Conservation (phyloP, 352 stramenopile genomes). For the Peronosclerospora sorghi region DNA sequence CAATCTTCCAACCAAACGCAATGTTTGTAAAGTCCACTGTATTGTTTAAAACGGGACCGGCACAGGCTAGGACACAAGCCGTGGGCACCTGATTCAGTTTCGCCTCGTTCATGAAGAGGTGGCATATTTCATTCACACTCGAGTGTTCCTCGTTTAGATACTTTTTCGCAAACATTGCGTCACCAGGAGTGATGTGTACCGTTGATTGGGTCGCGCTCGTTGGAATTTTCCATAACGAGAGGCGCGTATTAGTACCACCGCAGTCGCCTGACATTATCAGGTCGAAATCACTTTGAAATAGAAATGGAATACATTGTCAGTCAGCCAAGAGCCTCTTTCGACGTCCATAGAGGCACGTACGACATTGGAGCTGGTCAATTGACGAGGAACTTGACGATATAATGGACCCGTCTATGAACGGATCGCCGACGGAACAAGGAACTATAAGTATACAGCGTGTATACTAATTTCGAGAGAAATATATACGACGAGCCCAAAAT, state of each 20-base stretch:
- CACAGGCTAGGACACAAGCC: conserved; percentile 64
- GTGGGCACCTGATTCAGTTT: conserved; percentile 45
- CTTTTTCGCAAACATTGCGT: conserved; percentile 74
- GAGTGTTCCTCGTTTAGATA: conserved; percentile 71
- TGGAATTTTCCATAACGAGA: conserved; percentile 78
- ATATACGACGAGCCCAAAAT: no score
- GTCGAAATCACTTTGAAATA: not conserved
- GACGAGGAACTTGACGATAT: no score
- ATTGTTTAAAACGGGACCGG: conserved; percentile 67
- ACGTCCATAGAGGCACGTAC: no score
- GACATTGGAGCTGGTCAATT: no score
- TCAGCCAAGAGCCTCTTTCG: no score
- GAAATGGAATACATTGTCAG: no score
- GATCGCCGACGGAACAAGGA: no score
- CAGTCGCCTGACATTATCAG: conserved; percentile 86
- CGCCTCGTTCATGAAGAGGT: conserved; percentile 87
- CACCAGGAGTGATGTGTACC: conserved; percentile 54
- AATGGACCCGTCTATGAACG: no score
- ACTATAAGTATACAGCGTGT: no score
- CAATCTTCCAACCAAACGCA: conserved; percentile 81
- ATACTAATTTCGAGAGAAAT: no score
- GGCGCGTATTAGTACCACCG: conserved; percentile 92
- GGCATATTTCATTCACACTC: conserved; percentile 79
- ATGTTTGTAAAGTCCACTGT: conserved; percentile 90
- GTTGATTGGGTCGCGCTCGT: conserved; percentile 18